These are phyloP conservation scores for Magnusiomyces ingens DNA, from an alignment of 1,139 yeast genomes.

Conservation along the genomic window DNA sequence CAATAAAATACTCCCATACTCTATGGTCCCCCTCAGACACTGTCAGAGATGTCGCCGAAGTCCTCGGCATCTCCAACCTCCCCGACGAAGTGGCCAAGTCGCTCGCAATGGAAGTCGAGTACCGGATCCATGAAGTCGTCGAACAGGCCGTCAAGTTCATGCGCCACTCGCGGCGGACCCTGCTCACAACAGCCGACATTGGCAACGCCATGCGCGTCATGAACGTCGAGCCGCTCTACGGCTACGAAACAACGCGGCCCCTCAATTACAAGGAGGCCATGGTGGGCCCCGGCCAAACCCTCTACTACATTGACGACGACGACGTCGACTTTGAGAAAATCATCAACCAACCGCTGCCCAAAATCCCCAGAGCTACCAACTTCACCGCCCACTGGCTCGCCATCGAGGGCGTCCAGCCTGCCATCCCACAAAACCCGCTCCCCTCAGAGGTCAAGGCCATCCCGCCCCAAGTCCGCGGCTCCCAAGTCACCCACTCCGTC, in stretches of 20 bases:
- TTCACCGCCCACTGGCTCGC: conserved; percentile 99
- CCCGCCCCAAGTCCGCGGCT: conserved; percentile 39
- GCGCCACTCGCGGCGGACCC: conserved; percentile 85
- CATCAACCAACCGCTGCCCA: conserved; percentile 90
- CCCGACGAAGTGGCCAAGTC: conserved; percentile 93
- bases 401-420: conserved; percentile 97
- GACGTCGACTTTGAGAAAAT: conserved; percentile 92
- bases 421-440: conserved; percentile 93
- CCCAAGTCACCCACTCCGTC: conserved; percentile 32
- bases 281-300: conserved; percentile 89
- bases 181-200: conserved; percentile 75
- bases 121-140: conserved; percentile 87
- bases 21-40: conserved; percentile 98
- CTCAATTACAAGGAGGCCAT: conserved; percentile 71
- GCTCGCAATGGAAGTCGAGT: conserved; percentile 97
- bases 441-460: conserved; percentile 43
- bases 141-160: conserved; percentile 95
- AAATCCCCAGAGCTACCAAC: conserved; percentile 85
- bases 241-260: conserved; percentile 45
- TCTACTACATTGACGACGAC: conserved; percentile 85
- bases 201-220: conserved; percentile 74
- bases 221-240: conserved; percentile 64
- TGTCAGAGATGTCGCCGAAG: conserved; percentile 92
- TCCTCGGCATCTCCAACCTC: conserved; percentile 67
- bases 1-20: conserved; percentile 66